Evolutionary conservation across 805 yeast species (phyloP), one percentile per base, ranked within the genome.

Genomic region (Candida stauntonica): DNA sequence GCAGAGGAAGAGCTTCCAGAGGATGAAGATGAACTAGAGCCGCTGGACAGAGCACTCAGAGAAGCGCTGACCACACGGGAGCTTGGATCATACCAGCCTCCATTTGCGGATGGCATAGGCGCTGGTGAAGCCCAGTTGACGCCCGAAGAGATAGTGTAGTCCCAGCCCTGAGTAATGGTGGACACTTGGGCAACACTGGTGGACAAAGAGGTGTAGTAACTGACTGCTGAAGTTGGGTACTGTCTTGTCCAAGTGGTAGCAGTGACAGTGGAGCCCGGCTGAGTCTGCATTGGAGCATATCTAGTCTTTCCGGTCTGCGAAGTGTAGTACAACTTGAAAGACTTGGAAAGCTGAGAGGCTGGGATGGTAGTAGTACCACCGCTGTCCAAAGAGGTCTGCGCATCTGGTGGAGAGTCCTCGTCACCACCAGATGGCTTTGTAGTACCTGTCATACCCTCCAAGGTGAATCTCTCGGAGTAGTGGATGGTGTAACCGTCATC

Each of bases 241-340:
- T 77, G 68, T 51, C 80, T 72, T 4, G 81, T 58, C 81, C 89
- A 82, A 5, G 80, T 63, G 4, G 84, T 72, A 4, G 59, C 47
- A 1, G 95, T 84, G 20, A 86, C 75, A 8, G 66, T 67, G 2
- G 85, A 57, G 4, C 82, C 85, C 8, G 99, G 97, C 61, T 87
- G 96, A 42, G 69, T 60, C 64, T 89, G 97, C 96, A 88, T 86
- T 36, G 97, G 96, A 1, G 97, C 97, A 61, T 66, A 86, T 55
- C 89, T 74, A 7, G 84, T 77, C 19, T 48, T 60, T 20, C 96
- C 96, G 1, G 91, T 81, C 67, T 91, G 98, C 49, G 54, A 49
- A 3, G 87, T 75, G 63, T 89, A 91, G 2, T 91, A 72, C 9
- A 88, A 62, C 3, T 77, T 49, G 55, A 81, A 81, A 3, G 86